A percentile compares a stretch with the other conserved stretches of the same genome.
These are phyloP conservation scores for Halophytophthora polymorphica DNA, from an alignment of 352 stramenopile species.

Conservation along the genomic window DNA sequence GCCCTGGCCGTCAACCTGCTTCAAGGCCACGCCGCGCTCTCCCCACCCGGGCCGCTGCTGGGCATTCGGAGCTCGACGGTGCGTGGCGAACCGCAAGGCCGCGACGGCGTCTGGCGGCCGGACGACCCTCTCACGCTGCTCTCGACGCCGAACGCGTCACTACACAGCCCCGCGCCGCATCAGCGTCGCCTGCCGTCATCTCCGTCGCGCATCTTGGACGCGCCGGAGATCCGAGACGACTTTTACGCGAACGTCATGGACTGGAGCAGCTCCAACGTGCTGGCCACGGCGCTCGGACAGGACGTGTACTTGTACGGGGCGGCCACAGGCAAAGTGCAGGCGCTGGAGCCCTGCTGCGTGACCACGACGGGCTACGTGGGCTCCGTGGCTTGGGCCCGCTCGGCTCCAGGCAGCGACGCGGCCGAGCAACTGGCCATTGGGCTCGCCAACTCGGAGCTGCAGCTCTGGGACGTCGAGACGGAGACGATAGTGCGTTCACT, in stretches of 20 bases:
- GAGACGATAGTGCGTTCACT: conserved; percentile 87
- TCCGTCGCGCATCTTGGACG: conserved; percentile 91
- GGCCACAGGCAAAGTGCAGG: conserved; percentile 87
- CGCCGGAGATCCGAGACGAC: conserved; percentile 95
- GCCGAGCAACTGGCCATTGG: conserved; percentile 91
- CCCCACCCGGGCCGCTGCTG: neutral
- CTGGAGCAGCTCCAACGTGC: conserved; percentile 92
- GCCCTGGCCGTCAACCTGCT: conserved; percentile 36
- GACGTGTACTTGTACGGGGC: conserved; percentile 96
- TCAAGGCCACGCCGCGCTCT: neutral
- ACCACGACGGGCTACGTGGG: conserved; percentile 90
- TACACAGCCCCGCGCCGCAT: conserved; percentile 2
- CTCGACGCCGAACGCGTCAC: neutral
- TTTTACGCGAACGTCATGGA: conserved; percentile 98
- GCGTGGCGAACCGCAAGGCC: neutral
- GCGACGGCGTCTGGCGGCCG: neutral
- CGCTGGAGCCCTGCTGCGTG: conserved; percentile 58
- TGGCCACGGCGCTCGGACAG: conserved; percentile 93
- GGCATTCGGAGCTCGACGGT: neutral
- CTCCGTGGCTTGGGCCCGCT: conserved; percentile 87
- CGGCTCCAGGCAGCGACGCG: neutral
- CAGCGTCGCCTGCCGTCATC: conserved; percentile 32
- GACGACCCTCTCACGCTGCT: neutral
- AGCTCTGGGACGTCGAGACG: conserved; percentile 93
- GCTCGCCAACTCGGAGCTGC: conserved; percentile 85